A percentile compares a stretch with the other conserved stretches of the same genome.
phyloP scores from a whole-genome alignment of 768 basidiomycete species.

The Leucocoprinus leucothites region DNA sequence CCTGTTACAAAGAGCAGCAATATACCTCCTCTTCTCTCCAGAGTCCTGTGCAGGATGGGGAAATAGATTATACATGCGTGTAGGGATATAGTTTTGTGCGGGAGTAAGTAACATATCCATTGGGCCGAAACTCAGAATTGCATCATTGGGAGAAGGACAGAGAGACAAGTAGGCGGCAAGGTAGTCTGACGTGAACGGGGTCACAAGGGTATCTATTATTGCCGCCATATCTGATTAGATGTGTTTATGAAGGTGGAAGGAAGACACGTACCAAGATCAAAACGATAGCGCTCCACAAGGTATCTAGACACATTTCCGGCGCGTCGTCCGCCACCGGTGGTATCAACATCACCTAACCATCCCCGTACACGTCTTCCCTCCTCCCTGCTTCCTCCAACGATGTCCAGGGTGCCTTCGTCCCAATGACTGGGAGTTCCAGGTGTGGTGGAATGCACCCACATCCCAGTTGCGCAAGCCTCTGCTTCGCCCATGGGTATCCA shows the following conservation, averaged over 20 bases:
- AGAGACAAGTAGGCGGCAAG: constrained; percentile 77
- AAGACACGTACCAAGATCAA: constrained; percentile 57
- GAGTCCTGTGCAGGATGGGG: constrained; percentile 83
- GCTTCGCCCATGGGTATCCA: constrained; percentile 73
- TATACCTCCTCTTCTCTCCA: constrained; percentile 69
- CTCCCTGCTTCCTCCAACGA: constrained; percentile 73
- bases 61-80: constrained; percentile 68
- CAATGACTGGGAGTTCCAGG: constrained; percentile 49
- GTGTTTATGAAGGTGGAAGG: constrained; percentile 8
- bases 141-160: constrained; percentile 68
- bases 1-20: constrained; percentile 72
- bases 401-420: constrained; percentile 78
- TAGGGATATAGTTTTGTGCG: constrained; percentile 71
- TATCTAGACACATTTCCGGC: constrained; percentile 70
- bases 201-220: constrained; percentile 60
- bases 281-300: constrained; percentile 77
- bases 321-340: constrained; percentile 59
- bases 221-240: not conserved
- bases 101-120: constrained; percentile 78
- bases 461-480: constrained; percentile 74
- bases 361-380: constrained; percentile 69
- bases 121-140: constrained; percentile 76
- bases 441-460: constrained; percentile 66
- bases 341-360: constrained; percentile 83
- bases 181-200: constrained; percentile 75